Percentiles rank a stretch among this genome's conserved stretches.
phyloP scores from a whole-genome alignment of 441 rosid genomes.

The Aleurites moluccanus region DNA sequence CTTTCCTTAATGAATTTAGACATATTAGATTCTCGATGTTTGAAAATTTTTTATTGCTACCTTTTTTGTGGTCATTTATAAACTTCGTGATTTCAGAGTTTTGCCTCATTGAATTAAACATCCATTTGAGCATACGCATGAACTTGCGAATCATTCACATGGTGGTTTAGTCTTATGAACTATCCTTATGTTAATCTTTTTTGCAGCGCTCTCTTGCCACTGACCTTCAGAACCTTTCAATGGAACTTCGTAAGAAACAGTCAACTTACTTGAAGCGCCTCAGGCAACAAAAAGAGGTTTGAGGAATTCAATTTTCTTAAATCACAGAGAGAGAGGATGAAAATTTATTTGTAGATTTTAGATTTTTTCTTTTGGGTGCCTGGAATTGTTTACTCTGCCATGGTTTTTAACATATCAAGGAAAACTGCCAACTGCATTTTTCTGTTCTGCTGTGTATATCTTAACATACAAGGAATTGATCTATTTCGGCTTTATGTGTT shows the following conservation, averaged over 20 bases:
- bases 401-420: neutral
- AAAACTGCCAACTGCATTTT: constrained; percentile 4
- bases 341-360: neutral
- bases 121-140: no score
- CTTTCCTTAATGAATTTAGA: neutral
- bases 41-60: constrained; percentile 1
- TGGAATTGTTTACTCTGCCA: neutral
- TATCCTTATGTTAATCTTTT: constrained; percentile 23
- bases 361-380: constrained; percentile 4
- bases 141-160: no score
- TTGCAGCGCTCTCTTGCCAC: constrained; percentile 93
- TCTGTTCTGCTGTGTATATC: neutral
- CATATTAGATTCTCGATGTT: neutral
- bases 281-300: constrained; percentile 85
- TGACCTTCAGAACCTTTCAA: constrained; percentile 86
- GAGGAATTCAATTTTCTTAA: constrained; percentile 17
- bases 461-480: neutral
- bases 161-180: constrained; percentile 7
- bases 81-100: neutral
- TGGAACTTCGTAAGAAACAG: constrained; percentile 94
- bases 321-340: neutral
- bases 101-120: neutral
- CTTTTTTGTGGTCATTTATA: neutral
- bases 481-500: neutral
- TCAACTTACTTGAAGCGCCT: constrained; percentile 89